A percentile compares a stretch with the other conserved stretches of the same genome.
These are phyloP conservation scores for Chrysoporthe cubensis DNA, from an alignment of 2,329 filamentous ascomycete species.

Conservation along the genomic window DNA sequence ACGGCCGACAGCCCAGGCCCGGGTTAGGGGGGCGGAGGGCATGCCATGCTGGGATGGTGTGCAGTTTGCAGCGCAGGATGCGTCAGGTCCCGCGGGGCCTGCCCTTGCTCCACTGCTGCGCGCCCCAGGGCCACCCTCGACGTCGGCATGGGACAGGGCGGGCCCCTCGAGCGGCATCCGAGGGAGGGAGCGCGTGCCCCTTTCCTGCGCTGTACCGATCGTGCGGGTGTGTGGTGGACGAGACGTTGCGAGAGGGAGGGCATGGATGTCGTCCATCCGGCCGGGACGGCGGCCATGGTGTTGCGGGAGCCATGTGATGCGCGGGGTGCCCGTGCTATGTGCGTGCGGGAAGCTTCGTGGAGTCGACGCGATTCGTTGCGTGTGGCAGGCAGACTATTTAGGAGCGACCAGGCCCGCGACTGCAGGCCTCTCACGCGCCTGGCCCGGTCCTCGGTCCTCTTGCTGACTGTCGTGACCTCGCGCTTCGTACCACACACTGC, in stretches of 20 bases:
- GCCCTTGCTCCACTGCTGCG: background rate
- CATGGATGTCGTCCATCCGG: background rate
- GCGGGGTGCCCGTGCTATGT: background rate
- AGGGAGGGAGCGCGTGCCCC: background rate
- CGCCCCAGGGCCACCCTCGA: background rate
- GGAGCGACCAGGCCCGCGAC: background rate
- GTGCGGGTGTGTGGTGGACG: background rate
- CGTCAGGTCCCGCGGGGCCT: constrained; percentile 3
- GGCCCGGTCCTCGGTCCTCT: background rate
- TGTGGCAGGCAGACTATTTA: background rate
- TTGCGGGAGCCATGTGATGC: background rate
- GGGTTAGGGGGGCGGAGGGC: background rate
- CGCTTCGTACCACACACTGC: constrained; percentile 1
- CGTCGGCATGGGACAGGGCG: background rate
- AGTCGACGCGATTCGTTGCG: background rate
- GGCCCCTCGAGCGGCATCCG: background rate
- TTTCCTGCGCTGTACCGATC: background rate
- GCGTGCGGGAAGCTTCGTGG: background rate
- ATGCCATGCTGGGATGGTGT: constrained; percentile 4
- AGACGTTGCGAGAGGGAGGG: background rate
- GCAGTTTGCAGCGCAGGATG: constrained; percentile 4
- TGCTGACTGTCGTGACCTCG: constrained; percentile 6
- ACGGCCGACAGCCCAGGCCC: background rate
- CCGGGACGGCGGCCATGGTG: background rate
- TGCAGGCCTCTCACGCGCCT: background rate